Percentiles rank a stretch among this genome's conserved stretches.
phyloP scores from a whole-genome alignment of 441 rosid genomes.

The Arabidopsis hybrid region DNA sequence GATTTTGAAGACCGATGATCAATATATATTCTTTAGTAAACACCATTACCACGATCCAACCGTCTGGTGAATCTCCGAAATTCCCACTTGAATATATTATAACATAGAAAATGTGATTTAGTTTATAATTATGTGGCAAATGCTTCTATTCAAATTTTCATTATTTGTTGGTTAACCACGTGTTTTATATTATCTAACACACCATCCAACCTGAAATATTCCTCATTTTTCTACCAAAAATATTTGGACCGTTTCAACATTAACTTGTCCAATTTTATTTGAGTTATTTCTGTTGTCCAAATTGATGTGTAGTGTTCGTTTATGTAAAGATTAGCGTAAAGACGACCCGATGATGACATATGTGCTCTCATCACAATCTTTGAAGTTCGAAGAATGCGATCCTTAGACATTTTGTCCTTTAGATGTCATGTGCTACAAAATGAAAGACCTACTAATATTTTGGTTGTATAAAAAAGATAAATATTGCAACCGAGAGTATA shows the following conservation, averaged over 20 bases:
- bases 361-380: conserved; percentile 28
- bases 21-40: too few relatives aligned
- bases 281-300: not conserved
- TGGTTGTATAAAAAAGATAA: not conserved
- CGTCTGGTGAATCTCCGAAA: not conserved
- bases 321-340: conserved; percentile 4
- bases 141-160: conserved; percentile 6
- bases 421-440: conserved; percentile 29
- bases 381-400: not conserved
- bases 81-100: not conserved
- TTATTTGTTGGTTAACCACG: conserved; percentile 9
- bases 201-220: conserved; percentile 1
- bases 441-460: not conserved
- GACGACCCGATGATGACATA: conserved; percentile 7
- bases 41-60: not conserved
- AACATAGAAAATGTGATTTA: not conserved
- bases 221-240: not conserved
- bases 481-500: not conserved
- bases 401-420: not conserved
- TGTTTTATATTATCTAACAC: not conserved
- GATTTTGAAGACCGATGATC: too few relatives aligned
- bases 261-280: conserved; percentile 13
- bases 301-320: not conserved
- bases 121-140: conserved; percentile 2
- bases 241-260: not conserved